Conservation (phyloP, 2,329 filamentous ascomycete species). For the Aspergillus transmontanensis region DNA sequence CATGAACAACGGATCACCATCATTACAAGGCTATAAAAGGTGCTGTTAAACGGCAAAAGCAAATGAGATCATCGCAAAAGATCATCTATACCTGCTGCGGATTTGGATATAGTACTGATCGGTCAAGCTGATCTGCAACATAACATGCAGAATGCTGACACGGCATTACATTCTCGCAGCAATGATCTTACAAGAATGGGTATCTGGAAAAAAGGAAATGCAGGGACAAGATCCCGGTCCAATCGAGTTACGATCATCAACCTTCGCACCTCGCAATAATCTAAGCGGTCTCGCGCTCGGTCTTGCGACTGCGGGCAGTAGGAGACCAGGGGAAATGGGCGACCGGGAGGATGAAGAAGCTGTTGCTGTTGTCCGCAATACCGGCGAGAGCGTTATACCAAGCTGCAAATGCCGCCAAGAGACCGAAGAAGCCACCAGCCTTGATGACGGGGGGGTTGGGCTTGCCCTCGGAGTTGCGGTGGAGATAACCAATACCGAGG, state of each 20-base stretch:
- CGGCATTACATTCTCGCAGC: constrained; percentile 10
- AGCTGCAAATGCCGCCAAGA: constrained; percentile 76
- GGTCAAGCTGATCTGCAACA: not conserved
- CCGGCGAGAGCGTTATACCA: constrained; percentile 88
- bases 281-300: constrained; percentile 47
- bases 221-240: not conserved
- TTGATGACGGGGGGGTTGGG: constrained; percentile 60
- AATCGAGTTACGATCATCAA: not conserved
- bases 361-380: constrained; percentile 69
- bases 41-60: constrained; percentile 4
- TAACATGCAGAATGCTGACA: not conserved
- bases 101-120: not conserved
- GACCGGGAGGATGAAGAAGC: constrained; percentile 92
- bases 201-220: constrained; percentile 37
- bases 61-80: constrained; percentile 11
- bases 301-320: constrained; percentile 66
- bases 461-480: constrained; percentile 47
- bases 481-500: constrained; percentile 66
- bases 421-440: constrained; percentile 77
- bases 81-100: constrained; percentile 14
- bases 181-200: constrained; percentile 30
- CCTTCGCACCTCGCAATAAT: constrained; percentile 1
- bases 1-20: constrained; percentile 8
- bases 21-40: constrained; percentile 13
- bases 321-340: constrained; percentile 95